Conservation (phyloP, 2,329 filamentous ascomycete species). For the Colletotrichum agaves region DNA sequence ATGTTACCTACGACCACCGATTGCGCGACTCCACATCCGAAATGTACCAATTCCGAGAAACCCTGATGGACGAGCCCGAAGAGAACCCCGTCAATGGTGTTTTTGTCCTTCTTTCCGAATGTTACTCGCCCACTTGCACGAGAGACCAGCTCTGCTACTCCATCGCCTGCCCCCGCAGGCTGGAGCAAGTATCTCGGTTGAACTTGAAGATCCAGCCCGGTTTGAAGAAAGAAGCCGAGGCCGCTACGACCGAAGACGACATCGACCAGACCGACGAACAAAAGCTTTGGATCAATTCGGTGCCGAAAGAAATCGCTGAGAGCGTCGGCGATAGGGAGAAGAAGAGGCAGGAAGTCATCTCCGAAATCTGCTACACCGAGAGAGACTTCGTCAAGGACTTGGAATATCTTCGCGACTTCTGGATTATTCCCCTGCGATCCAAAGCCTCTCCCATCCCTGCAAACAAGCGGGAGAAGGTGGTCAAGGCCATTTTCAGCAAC, state of each 20-base stretch:
- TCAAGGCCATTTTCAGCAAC: constrained; percentile 95
- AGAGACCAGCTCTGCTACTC: constrained; percentile 96
- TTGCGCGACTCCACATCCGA: constrained; percentile 93
- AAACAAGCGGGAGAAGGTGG: constrained; percentile 87
- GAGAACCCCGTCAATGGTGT: constrained; percentile 89
- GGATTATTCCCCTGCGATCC: constrained; percentile 91
- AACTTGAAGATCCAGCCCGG: constrained; percentile 95
- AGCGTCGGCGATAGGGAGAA: constrained; percentile 90
- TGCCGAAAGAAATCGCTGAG: constrained; percentile 93
- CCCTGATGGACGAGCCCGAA: constrained; percentile 84
- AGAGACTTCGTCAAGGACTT: constrained; percentile 98
- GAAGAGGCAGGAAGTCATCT: constrained; percentile 98
- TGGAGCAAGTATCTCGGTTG: constrained; percentile 94
- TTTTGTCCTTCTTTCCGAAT: constrained; percentile 95
- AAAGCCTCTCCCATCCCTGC: constrained; percentile 89
- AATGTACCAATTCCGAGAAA: constrained; percentile 97
- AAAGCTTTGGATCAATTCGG: constrained; percentile 99
- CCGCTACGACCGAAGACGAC: constrained; percentile 79
- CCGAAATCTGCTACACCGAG: constrained; percentile 98
- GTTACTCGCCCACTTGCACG: constrained; percentile 97
- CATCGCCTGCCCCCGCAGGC: constrained; percentile 90
- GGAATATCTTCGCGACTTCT: constrained; percentile 97
- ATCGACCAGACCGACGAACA: constrained; percentile 89
- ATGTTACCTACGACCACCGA: constrained; percentile 97
- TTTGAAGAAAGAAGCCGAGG: constrained; percentile 72